Evolutionary conservation across 2,329 filamentous ascomycete species (phyloP), one percentile per base, ranked within the genome.

Genomic region (Talaromyces funiculosus): DNA sequence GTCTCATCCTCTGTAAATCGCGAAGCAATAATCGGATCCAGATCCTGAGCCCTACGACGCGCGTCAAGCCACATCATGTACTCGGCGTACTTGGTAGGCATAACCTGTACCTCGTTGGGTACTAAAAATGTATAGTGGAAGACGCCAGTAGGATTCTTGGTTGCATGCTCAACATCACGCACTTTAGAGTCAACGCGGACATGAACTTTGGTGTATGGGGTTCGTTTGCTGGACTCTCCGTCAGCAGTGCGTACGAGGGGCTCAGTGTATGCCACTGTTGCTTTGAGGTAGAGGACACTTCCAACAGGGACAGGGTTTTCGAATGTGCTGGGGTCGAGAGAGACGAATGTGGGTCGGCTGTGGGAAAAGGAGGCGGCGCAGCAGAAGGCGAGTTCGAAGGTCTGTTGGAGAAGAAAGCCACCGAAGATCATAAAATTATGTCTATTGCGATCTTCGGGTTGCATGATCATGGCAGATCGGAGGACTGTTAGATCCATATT

Each of bases 371-470:
- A 84, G 1, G 88, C 86, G 0, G 86, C 87, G 68, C 86, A 89
- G 71, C 87, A 90, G 74, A 90, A 91, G 1, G 88, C 88, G 6
- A 90, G 80, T 73, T 91, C 88, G 67, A 90, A 90, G 0, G 87
- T 88, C 68, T 89, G 85, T 69, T 89, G 89, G 10, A 91, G 78
- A 10, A 90, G 81, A 70, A 87, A 90, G 14, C 88, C 88, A 56
- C 88, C 88, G 67, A 90, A 91, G 59, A 91, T 89, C 87, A 90
- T 90, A 72, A 88, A 89, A 67, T 88, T 86, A 72, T 90, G 87
- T 1, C 85, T 75, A 71, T 88, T 88, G 53, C 86, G 82, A 71
- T 86, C 83, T 71, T 89, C 86, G 0, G 88, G 88, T 70, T 90
- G 87, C 88, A 90, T 90, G 65, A 91, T 89, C 66, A 82, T 83